Evolutionary conservation across 2,329 filamentous ascomycete species (phyloP).

Genomic region (Oidium heveae): DNA sequence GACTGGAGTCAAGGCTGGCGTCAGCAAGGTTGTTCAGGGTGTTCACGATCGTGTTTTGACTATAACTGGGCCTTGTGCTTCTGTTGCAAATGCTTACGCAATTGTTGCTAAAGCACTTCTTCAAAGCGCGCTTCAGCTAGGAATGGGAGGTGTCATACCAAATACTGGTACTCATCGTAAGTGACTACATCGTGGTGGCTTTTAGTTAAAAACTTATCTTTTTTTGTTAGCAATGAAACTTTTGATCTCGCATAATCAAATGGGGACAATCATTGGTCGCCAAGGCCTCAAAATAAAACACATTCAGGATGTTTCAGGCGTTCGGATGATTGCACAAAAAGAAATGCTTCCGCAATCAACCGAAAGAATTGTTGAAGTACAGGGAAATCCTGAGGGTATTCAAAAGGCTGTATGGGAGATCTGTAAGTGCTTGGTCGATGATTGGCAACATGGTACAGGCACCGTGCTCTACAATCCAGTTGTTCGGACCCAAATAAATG

Average conservation of each 20-base stretch:
- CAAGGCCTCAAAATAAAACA: conserved; percentile 98
- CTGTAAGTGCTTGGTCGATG: conserved; percentile 91
- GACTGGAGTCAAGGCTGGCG: conserved; percentile 90
- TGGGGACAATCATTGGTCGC: conserved; percentile 96
- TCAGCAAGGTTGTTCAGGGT: conserved; percentile 94
- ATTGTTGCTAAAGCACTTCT: conserved; percentile 78
- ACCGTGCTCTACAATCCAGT: conserved; percentile 95
- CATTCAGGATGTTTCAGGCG: conserved; percentile 87
- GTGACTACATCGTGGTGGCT: conserved; percentile 15
- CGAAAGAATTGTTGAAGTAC: conserved; percentile 89
- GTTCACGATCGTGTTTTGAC: conserved; percentile 94
- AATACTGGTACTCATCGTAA: conserved; percentile 86
- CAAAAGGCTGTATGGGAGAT: conserved; percentile 97
- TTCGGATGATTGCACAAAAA: conserved; percentile 98
- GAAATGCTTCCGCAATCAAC: conserved; percentile 99
- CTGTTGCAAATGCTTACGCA: conserved; percentile 76
- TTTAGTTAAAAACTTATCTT: not conserved
- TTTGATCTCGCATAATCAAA: conserved; percentile 97
- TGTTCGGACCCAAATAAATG: conserved; percentile 54
- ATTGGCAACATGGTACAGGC: conserved; percentile 90
- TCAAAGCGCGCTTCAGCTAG: conserved; percentile 81
- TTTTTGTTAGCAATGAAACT: conserved; percentile 58
- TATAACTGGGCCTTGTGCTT: conserved; percentile 71
- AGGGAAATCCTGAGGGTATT: conserved; percentile 83
- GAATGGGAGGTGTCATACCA: conserved; percentile 76